A percentile compares a stretch with the other conserved stretches of the same genome.
Evolutionary conservation across 495 filamentous ascomycete genomes (phyloP).

Genomic region (Penicillium cosmopolitanum): DNA sequence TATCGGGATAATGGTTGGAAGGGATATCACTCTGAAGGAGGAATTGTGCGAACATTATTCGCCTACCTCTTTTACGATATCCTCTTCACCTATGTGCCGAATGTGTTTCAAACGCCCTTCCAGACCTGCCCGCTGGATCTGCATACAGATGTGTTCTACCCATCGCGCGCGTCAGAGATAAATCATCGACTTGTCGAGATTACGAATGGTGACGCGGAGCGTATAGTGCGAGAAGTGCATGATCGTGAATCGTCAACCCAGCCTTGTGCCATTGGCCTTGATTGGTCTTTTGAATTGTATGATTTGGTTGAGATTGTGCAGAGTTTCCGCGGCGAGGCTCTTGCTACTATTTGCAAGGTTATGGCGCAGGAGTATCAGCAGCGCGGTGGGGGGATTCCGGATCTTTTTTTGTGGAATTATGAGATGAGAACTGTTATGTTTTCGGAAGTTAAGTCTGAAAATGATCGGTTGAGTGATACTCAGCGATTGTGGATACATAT

Average conservation of each 20-base stretch:
- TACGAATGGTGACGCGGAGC: conserved; percentile 69
- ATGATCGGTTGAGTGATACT: conserved; percentile 94
- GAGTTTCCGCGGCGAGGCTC: conserved; percentile 77
- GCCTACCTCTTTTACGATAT: conserved; percentile 92
- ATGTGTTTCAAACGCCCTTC: conserved; percentile 94
- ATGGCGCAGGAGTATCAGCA: conserved; percentile 93
- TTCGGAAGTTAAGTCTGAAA: conserved; percentile 90
- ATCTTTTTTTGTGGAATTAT: conserved; percentile 83
- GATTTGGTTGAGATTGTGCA: conserved; percentile 81
- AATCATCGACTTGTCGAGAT: conserved; percentile 87
- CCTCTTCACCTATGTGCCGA: conserved; percentile 90
- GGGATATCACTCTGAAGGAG: conserved; percentile 90
- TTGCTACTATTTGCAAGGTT: conserved; percentile 86
- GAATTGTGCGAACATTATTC: conserved; percentile 88
- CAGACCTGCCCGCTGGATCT: conserved; percentile 94
- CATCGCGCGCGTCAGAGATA: conserved; percentile 81
- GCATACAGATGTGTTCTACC: conserved; percentile 92
- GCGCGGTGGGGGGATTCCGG: conserved; percentile 85
- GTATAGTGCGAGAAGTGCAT: conserved; percentile 70
- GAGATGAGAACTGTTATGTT: conserved; percentile 71
- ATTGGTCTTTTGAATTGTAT: conserved; percentile 84
- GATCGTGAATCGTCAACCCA: conserved; percentile 63
- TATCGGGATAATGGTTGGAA: conserved; percentile 89
- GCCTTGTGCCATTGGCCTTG: conserved; percentile 85
- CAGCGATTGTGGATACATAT: conserved; percentile 98